phyloP scores from a whole-genome alignment of 257 asterid species.

The Solanum virginianum region DNA sequence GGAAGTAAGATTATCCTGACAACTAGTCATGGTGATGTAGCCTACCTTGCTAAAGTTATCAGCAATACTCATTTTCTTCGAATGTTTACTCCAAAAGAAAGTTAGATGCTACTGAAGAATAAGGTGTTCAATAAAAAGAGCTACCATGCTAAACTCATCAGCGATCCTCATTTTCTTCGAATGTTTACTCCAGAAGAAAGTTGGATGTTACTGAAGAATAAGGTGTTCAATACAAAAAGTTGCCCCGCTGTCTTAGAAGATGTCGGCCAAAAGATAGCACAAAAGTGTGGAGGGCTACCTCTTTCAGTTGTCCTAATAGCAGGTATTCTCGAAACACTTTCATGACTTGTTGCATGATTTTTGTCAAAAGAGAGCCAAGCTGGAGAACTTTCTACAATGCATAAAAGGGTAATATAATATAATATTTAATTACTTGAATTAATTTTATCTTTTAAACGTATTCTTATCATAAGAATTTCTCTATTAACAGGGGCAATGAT shows the following conservation, averaged over 20 bases:
- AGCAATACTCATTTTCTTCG: background rate
- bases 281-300: background rate
- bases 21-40: slow-evolving; percentile 5
- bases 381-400: background rate
- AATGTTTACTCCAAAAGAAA: background rate
- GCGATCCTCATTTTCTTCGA: background rate
- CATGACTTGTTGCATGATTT: slow-evolving; percentile 3
- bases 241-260: too few relatives aligned
- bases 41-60: background rate
- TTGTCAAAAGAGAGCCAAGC: background rate
- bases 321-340: background rate
- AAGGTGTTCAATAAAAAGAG: too few relatives aligned
- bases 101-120: background rate
- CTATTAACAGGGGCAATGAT: background rate
- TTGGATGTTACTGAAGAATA: background rate
- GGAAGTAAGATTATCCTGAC: slow-evolving; percentile 32
- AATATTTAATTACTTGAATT: too few relatives aligned
- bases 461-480: background rate
- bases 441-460: background rate
- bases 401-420: background rate
- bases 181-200: background rate
- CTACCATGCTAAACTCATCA: background rate
- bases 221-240: too few relatives aligned
- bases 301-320: background rate
- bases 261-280: background rate